Conservation (phyloP, 2,329 filamentous ascomycete species). For the Colletotrichum incanum region DNA sequence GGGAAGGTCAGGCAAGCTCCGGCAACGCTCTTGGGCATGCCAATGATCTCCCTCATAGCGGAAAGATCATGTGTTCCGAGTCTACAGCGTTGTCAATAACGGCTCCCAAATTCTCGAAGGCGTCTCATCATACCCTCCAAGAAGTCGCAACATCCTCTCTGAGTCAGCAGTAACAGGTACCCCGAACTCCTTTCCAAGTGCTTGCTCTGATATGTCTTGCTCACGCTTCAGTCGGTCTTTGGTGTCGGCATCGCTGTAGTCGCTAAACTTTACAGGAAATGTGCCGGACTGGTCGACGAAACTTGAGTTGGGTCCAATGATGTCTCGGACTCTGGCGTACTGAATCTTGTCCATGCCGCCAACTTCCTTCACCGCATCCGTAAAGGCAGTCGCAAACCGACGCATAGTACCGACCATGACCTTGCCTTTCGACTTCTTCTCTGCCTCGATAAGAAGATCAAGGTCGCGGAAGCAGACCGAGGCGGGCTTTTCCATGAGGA, state of each 20-base stretch:
- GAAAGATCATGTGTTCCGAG: constrained; percentile 68
- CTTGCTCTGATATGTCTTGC: constrained; percentile 49
- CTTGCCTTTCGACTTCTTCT: constrained; percentile 57
- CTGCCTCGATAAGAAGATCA: constrained; percentile 64
- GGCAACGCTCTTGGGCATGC: constrained; percentile 56
- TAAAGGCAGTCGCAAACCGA: constrained; percentile 71
- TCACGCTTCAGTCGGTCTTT: constrained; percentile 46
- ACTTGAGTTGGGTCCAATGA: constrained; percentile 67
- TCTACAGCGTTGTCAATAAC: constrained; percentile 14
- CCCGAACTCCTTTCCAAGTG: constrained; percentile 51
- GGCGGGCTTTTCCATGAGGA: constrained; percentile 73
- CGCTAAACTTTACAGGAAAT: constrained; percentile 60
- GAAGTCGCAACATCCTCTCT: constrained; percentile 47
- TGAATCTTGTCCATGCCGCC: constrained; percentile 65
- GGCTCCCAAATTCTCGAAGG: too few relatives aligned
- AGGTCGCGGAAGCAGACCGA: constrained; percentile 64
- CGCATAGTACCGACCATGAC: constrained; percentile 75
- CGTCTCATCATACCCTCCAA: constrained; percentile 46
- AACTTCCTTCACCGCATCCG: constrained; percentile 69
- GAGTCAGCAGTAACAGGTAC: constrained; percentile 49
- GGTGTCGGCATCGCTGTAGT: constrained; percentile 52
- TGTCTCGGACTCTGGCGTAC: constrained; percentile 65
- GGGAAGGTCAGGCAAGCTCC: constrained; percentile 54
- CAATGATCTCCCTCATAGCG: constrained; percentile 66
- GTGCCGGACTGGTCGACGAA: constrained; percentile 66